Conservation (phyloP, 1,139 yeast genomes). For the Scheffersomyces illinoinensis region DNA sequence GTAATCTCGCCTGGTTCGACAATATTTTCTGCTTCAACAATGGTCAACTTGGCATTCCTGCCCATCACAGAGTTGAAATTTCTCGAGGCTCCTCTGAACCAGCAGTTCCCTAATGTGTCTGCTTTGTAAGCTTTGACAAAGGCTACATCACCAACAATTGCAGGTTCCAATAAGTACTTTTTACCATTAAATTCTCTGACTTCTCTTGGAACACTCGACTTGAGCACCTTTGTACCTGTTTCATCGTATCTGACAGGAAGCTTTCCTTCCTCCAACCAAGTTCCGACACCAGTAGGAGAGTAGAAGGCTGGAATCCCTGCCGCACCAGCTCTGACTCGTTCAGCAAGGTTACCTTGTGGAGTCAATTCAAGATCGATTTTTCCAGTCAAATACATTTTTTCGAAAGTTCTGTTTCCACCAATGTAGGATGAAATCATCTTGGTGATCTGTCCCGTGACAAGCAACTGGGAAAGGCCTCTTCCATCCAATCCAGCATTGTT, state of each 20-base stretch:
- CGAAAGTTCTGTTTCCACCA: slow-evolving; percentile 48
- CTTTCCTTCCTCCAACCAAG: slow-evolving; percentile 52
- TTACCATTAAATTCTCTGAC: slow-evolving; percentile 43
- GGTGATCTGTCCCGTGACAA: slow-evolving; percentile 43
- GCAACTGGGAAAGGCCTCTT: slow-evolving; percentile 42
- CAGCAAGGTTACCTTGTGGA: slow-evolving; percentile 55
- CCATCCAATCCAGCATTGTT: slow-evolving; percentile 54
- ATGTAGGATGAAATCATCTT: slow-evolving; percentile 50
- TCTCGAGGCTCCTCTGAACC: slow-evolving; percentile 48
- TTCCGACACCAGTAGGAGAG: slow-evolving; percentile 52
- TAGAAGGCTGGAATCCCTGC: slow-evolving; percentile 53
- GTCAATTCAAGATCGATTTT: slow-evolving; percentile 46
- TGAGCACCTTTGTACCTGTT: slow-evolving; percentile 29
- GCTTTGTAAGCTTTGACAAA: slow-evolving; percentile 49
- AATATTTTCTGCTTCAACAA: slow-evolving; percentile 54
- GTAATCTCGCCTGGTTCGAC: slow-evolving; percentile 47
- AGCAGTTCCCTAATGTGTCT: slow-evolving; percentile 48
- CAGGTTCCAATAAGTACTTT: slow-evolving; percentile 42
- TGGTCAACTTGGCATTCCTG: slow-evolving; percentile 44
- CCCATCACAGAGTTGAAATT: slow-evolving; percentile 51
- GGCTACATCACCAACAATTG: slow-evolving; percentile 49
- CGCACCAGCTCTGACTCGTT: slow-evolving; percentile 50
- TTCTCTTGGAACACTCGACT: slow-evolving; percentile 40
- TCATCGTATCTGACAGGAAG: slow-evolving; percentile 41
- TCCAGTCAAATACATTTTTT: slow-evolving; percentile 42